Conservation (phyloP, 192 early-diverging fungal species). For the Polychytrium aggregatum region DNA sequence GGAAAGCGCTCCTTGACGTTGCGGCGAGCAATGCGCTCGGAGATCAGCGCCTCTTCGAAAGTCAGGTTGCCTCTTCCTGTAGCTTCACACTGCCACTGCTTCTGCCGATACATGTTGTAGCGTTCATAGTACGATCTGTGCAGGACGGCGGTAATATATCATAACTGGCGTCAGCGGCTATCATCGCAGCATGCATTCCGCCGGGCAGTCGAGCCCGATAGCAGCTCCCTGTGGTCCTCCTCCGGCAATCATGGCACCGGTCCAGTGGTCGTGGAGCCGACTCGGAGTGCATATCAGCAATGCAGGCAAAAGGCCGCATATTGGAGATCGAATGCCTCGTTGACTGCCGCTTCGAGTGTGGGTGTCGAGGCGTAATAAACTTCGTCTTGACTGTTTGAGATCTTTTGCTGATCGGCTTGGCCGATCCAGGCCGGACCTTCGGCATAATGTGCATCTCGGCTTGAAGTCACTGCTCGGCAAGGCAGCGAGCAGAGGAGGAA, state of each 20-base stretch:
- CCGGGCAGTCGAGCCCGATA: neutral
- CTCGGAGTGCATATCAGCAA: no score
- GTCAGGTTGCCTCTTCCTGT: conserved; percentile 66
- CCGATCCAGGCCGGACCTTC: no score
- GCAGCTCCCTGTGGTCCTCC: neutral
- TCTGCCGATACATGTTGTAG: conserved; percentile 53
- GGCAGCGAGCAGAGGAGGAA: neutral
- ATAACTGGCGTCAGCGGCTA: neutral
- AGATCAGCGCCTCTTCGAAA: conserved; percentile 67
- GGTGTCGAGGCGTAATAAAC: no score
- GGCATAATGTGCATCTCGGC: neutral
- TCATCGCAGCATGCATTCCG: neutral
- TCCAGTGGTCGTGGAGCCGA: no score
- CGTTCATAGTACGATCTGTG: conserved; percentile 59
- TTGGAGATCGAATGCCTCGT: no score
- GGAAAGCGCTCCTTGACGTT: conserved; percentile 55
- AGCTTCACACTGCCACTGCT: conserved; percentile 65
- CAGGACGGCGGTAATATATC: neutral
- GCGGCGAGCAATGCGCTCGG: conserved; percentile 56
- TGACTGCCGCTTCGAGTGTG: no score
- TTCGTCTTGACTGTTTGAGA: no score
- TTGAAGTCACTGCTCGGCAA: neutral
- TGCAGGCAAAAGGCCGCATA: no score
- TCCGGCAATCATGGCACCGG: neutral
- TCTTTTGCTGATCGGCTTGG: no score